Evolutionary conservation across 1,284 basidiomycete species (phyloP).

Genomic region (Puccinia sorghi): DNA sequence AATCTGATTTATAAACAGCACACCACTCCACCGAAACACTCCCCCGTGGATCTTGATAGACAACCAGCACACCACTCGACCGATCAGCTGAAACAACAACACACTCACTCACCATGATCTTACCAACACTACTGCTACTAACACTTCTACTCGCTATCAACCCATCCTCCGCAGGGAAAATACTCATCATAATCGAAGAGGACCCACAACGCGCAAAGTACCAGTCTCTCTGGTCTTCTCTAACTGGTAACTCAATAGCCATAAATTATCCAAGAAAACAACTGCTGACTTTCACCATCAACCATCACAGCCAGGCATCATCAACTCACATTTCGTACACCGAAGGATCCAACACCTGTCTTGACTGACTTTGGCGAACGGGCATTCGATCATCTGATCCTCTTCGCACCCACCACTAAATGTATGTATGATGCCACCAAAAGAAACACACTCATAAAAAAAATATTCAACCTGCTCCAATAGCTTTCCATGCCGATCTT

Average conservation of each 20-base stretch:
- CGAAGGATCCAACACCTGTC: constrained; percentile 69
- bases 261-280: neutral
- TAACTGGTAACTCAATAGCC: constrained; percentile 65
- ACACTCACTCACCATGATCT: no score
- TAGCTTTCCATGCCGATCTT: constrained; percentile 74
- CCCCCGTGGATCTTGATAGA: no score
- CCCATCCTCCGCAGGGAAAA: constrained; percentile 64
- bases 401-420: constrained; percentile 79
- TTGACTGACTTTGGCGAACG: constrained; percentile 72
- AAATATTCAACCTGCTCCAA: neutral
- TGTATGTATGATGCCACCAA: constrained; percentile 61
- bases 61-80: no score
- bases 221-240: constrained; percentile 74
- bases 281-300: neutral
- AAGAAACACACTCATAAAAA: no score
- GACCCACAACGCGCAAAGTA: constrained; percentile 68
- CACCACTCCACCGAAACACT: no score
- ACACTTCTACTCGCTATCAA: neutral
- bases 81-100: no score
- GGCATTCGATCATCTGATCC: constrained; percentile 76
- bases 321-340: constrained; percentile 75
- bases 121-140: neutral
- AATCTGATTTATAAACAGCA: no score
- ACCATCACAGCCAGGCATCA: neutral
- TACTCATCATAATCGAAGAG: constrained; percentile 79